Evolutionary conservation across 2,329 filamentous ascomycete genomes (phyloP).

Genomic region (Sarocladium strictum): DNA sequence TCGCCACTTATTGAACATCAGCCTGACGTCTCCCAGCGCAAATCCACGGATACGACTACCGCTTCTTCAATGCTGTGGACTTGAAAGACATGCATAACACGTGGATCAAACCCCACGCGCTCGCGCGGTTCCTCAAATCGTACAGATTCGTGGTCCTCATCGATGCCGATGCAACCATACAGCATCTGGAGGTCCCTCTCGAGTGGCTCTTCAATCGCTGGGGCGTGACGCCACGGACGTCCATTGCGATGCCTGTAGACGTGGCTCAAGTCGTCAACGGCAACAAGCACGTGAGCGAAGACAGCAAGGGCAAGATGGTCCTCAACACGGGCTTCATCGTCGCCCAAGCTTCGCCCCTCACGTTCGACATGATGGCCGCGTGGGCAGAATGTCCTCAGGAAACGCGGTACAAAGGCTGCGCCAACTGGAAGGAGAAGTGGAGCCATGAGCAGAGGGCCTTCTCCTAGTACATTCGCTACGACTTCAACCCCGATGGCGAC

Average conservation of each 20-base stretch:
- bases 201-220: slow-evolving; percentile 44
- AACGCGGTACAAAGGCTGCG: slow-evolving; percentile 14
- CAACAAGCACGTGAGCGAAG: slow-evolving; percentile 12
- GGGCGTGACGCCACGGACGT: slow-evolving; percentile 31
- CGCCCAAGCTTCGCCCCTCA: slow-evolving; percentile 22
- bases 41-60: slow-evolving; percentile 45
- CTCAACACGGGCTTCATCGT: slow-evolving; percentile 39
- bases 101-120: slow-evolving; percentile 37
- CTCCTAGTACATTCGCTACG: slow-evolving; percentile 19
- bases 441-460: slow-evolving; percentile 23
- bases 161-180: slow-evolving; percentile 37
- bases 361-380: slow-evolving; percentile 12
- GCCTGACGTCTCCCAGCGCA: slow-evolving; percentile 14
- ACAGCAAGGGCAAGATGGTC: slow-evolving; percentile 25
- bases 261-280: slow-evolving; percentile 31
- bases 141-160: slow-evolving; percentile 38
- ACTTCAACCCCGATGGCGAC: slow-evolving; percentile 16
- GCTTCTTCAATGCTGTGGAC: slow-evolving; percentile 35
- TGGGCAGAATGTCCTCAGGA: slow-evolving; percentile 15
- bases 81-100: slow-evolving; percentile 35
- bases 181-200: slow-evolving; percentile 35
- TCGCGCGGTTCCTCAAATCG: slow-evolving; percentile 29
- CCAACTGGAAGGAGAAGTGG: slow-evolving; percentile 19
- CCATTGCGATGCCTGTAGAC: slow-evolving; percentile 40
- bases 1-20: slow-evolving; percentile 20